phyloP scores from a whole-genome alignment of 1,284 basidiomycete genomes.

The Trichosporon ovoides region DNA sequence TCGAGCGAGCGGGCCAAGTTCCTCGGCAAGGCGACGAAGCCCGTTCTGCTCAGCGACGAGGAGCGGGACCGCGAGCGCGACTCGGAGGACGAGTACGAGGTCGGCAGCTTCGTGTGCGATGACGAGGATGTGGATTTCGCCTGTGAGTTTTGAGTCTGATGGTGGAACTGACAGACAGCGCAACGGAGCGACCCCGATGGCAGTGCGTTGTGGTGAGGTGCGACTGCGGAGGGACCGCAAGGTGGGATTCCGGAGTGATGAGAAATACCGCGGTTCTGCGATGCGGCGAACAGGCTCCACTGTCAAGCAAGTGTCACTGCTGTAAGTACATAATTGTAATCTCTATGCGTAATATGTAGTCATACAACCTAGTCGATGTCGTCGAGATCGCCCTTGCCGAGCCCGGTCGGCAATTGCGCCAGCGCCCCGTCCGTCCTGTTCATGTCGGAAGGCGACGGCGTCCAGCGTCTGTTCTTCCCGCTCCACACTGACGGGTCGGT shows the following conservation, averaged over 20 bases:
- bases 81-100: constrained; percentile 35
- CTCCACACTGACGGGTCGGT: constrained; percentile 22
- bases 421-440: neutral
- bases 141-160: constrained; percentile 19
- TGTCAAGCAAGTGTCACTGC: too few species aligned
- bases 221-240: neutral
- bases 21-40: constrained; percentile 39
- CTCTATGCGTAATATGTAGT: neutral
- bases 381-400: too few species aligned
- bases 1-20: constrained; percentile 18
- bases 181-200: constrained; percentile 11
- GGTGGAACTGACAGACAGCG: constrained; percentile 4
- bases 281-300: too few species aligned
- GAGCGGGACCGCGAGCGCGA: constrained; percentile 35
- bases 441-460: neutral
- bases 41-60: constrained; percentile 41
- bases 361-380: too few species aligned
- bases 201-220: constrained; percentile 9
- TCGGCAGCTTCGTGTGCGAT: constrained; percentile 42
- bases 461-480: constrained; percentile 14
- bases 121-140: constrained; percentile 34
- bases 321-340: too few species aligned
- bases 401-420: too few species aligned
- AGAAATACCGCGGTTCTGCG: too few species aligned
- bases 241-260: too few species aligned